phyloP scores from a whole-genome alignment of 2,329 filamentous ascomycete species.

The Neobulgaria alba region DNA sequence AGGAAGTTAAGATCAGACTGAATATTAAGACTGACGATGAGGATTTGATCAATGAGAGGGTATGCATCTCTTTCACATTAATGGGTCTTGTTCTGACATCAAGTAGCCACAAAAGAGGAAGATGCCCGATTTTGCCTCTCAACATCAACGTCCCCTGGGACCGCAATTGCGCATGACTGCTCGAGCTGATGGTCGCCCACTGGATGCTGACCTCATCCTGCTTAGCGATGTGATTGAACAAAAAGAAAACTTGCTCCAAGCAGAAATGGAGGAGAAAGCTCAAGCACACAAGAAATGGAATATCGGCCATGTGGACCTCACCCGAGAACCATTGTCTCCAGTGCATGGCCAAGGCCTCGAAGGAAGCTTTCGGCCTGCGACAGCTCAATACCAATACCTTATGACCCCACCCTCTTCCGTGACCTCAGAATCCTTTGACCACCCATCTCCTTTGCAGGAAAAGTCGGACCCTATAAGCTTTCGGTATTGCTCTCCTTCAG shows the following conservation, averaged over 20 bases:
- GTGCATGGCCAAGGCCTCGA: conserved; percentile 56
- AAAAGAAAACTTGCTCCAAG: conserved; percentile 70
- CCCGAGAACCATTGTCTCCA: conserved; percentile 75
- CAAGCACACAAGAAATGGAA: conserved; percentile 90
- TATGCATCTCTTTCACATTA: conserved; percentile 26
- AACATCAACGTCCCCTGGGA: conserved; percentile 45
- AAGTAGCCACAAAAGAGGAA: conserved; percentile 63
- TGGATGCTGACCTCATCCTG: conserved; percentile 71
- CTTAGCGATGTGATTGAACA: conserved; percentile 71
- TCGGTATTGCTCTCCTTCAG: conserved; percentile 22
- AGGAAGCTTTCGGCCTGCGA: conserved; percentile 60
- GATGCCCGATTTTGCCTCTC: conserved; percentile 44
- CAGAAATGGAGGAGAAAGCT: conserved; percentile 79
- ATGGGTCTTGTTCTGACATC: conserved; percentile 12
- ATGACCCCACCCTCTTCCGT: conserved; percentile 52
- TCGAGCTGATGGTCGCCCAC: conserved; percentile 58
- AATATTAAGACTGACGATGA: conserved; percentile 90
- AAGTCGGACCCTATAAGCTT: conserved; percentile 19
- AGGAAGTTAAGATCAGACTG: conserved; percentile 80
- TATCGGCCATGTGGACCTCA: conserved; percentile 79
- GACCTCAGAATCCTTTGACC: conserved; percentile 29
- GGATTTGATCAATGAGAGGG: conserved; percentile 86
- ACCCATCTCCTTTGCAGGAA: conserved; percentile 24
- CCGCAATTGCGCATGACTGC: conserved; percentile 58
- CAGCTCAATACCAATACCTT: conserved; percentile 58